Evolutionary conservation across 1,139 yeast genomes (phyloP).

Genomic region (Yarrowia galli): DNA sequence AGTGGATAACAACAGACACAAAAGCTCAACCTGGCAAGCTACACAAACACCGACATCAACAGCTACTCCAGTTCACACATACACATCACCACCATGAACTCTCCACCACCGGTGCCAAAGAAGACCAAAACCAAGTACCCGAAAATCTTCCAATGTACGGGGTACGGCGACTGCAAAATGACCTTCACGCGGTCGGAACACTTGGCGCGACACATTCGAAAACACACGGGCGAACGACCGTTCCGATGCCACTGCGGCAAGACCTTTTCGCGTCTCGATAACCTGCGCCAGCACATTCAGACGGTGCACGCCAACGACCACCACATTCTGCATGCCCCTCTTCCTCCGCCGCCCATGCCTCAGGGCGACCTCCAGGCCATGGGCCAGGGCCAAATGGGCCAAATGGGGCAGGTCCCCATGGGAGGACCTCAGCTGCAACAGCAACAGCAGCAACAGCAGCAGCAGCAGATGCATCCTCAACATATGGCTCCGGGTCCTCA

Average conservation of each 20-base stretch:
- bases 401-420: slow-evolving; percentile 24
- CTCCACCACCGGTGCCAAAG: slow-evolving; percentile 40
- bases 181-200: slow-evolving; percentile 89
- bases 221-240: slow-evolving; percentile 96
- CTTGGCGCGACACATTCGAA: slow-evolving; percentile 87
- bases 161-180: slow-evolving; percentile 88
- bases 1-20: not conserved
- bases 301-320: slow-evolving; percentile 88
- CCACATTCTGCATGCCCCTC: slow-evolving; percentile 51
- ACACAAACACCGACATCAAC: not conserved
- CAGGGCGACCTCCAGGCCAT: slow-evolving; percentile 36
- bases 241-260: slow-evolving; percentile 87
- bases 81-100: slow-evolving; percentile 7
- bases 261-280: slow-evolving; percentile 83
- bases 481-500: slow-evolving; percentile 6
- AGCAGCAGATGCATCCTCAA: slow-evolving; percentile 23
- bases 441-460: not conserved
- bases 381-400: slow-evolving; percentile 33
- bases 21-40: not conserved
- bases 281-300: slow-evolving; percentile 88
- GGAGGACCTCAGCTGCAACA: not conserved
- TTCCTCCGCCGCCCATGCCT: slow-evolving; percentile 44
- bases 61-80: not conserved
- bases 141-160: slow-evolving; percentile 79
- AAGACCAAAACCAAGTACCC: slow-evolving; percentile 51